These are phyloP conservation scores for Starmerella asiatica DNA, from an alignment of 805 yeast species.

Conservation along the genomic window DNA sequence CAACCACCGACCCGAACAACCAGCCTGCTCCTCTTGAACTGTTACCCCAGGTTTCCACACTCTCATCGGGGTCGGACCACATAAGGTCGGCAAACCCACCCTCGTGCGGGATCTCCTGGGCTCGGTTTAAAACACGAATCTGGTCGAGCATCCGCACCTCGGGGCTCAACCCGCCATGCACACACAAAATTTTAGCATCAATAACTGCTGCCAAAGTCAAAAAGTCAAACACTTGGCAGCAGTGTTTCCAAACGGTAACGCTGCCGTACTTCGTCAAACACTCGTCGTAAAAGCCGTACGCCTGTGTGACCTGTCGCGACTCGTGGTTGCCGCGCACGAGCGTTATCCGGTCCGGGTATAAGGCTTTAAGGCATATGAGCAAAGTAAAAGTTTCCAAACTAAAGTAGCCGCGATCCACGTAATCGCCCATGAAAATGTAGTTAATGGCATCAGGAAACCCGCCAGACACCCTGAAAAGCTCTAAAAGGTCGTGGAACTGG, in stretches of 20 bases:
- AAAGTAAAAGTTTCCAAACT: conserved; percentile 87
- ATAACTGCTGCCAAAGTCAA: conserved; percentile 88
- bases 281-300: conserved; percentile 94
- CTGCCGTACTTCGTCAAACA: conserved; percentile 87
- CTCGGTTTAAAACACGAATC: conserved; percentile 82
- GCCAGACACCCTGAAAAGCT: conserved; percentile 79
- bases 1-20: conserved; percentile 89
- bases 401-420: conserved; percentile 96
- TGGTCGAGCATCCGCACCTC: conserved; percentile 96
- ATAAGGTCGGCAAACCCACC: conserved; percentile 96
- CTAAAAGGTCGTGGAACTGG: conserved; percentile 87
- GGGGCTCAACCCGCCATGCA: conserved; percentile 95
- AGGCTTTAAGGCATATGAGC: conserved; percentile 83
- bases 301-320: conserved; percentile 95
- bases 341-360: conserved; percentile 72
- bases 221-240: conserved; percentile 93
- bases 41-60: conserved; percentile 93
- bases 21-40: conserved; percentile 98
- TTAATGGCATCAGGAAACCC: conserved; percentile 72
- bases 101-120: conserved; percentile 97
- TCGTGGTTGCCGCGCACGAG: conserved; percentile 97
- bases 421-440: conserved; percentile 85
- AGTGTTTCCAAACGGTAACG: conserved; percentile 89
- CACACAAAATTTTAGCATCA: conserved; percentile 88
- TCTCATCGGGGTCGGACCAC: conserved; percentile 95